A percentile compares a stretch with the other conserved stretches of the same genome.
Evolutionary conservation across 495 filamentous ascomycete species (phyloP).

Genomic region (Cairneyella variabilis): DNA sequence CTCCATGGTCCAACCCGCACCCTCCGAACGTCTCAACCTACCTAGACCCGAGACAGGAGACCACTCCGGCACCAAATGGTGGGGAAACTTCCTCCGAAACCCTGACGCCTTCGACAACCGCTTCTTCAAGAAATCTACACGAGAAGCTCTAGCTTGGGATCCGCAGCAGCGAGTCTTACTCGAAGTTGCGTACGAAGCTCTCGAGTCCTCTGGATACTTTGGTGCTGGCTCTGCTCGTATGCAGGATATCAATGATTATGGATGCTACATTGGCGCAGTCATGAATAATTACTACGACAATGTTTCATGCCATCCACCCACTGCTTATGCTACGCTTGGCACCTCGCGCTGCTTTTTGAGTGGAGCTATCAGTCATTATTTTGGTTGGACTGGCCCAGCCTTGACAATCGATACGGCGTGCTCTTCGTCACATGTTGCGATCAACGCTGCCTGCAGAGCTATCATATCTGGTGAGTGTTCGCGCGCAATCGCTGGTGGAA

Average conservation of each 20-base stretch:
- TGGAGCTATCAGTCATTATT: constrained; percentile 57
- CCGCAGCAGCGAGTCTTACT: constrained; percentile 51
- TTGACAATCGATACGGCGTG: constrained; percentile 85
- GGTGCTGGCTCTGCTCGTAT: not conserved
- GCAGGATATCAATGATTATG: not conserved
- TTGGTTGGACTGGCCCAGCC: constrained; percentile 51
- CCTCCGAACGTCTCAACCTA: not conserved
- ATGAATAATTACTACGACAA: constrained; percentile 30
- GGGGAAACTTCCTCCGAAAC: constrained; percentile 41
- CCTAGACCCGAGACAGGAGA: constrained; percentile 17
- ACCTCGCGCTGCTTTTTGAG: constrained; percentile 50
- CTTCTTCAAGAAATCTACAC: constrained; percentile 54
- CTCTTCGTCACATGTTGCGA: constrained; percentile 63
- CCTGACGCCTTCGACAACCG: constrained; percentile 52
- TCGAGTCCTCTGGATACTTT: constrained; percentile 43
- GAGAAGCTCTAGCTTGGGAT: constrained; percentile 53
- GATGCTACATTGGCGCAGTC: constrained; percentile 8
- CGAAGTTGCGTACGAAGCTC: constrained; percentile 50
- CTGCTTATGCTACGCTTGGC: constrained; percentile 29
- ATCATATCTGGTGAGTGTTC: constrained; percentile 54
- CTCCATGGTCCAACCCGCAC: constrained; percentile 1
- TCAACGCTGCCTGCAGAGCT: constrained; percentile 73
- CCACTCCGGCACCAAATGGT: constrained; percentile 34
- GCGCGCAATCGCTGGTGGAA: constrained; percentile 28
- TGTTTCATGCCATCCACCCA: constrained; percentile 25